phyloP scores from a whole-genome alignment of 805 yeast genomes.

The Schwanniomyces polymorphus region DNA sequence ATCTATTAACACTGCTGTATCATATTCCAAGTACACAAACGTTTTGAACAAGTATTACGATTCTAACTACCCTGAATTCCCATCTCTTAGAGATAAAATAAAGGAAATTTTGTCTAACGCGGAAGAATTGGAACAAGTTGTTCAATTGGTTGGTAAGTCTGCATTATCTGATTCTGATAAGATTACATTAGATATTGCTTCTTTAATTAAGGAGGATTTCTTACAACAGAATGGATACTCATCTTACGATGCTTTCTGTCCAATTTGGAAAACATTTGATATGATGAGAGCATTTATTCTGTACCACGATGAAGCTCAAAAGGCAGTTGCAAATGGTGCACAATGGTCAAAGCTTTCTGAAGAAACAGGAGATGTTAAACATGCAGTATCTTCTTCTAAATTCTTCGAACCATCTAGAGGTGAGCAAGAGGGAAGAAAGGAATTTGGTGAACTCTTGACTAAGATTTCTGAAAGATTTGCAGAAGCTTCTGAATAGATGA shows the following conservation, averaged over 20 bases:
- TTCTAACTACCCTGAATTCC: constrained; percentile 84
- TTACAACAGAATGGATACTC: constrained; percentile 99
- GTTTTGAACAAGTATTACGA: constrained; percentile 86
- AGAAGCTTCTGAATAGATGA: constrained; percentile 80
- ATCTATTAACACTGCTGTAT: constrained; percentile 92
- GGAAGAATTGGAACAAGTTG: constrained; percentile 98
- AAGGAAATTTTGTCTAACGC: constrained; percentile 95
- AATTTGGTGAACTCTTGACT: constrained; percentile 73
- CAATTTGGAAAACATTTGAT: constrained; percentile 97
- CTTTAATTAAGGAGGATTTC: constrained; percentile 94
- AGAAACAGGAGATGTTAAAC: constrained; percentile 87
- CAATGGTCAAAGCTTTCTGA: constrained; percentile 92
- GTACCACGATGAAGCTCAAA: constrained; percentile 96
- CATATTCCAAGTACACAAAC: constrained; percentile 94
- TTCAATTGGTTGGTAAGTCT: constrained; percentile 97
- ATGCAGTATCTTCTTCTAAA: constrained; percentile 90
- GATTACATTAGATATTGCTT: constrained; percentile 91
- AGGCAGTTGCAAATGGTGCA: constrained; percentile 91
- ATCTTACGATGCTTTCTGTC: constrained; percentile 97
- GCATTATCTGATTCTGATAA: constrained; percentile 96
- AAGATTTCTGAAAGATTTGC: constrained; percentile 88
- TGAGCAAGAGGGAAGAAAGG: constrained; percentile 69
- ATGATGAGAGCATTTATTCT: constrained; percentile 96
- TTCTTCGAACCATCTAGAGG: constrained; percentile 96
- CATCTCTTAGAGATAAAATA: constrained; percentile 84